phyloP scores from a whole-genome alignment of 2,329 filamentous ascomycete genomes.

The Exophiala calicioides region DNA sequence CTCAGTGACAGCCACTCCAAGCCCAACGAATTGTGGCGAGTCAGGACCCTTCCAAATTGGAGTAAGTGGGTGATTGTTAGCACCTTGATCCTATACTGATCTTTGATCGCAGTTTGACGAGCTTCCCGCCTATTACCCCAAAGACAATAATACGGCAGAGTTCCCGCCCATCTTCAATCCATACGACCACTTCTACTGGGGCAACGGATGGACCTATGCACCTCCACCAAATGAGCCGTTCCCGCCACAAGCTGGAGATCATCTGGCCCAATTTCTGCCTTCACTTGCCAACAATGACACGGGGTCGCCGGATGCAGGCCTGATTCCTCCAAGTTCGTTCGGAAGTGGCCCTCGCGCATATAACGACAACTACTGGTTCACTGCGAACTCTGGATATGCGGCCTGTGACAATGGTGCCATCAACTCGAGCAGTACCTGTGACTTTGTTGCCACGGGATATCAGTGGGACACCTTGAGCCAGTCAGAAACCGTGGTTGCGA shows the following conservation, averaged over 20 bases:
- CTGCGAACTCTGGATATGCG: constrained; percentile 49
- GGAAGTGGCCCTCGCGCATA: constrained; percentile 48
- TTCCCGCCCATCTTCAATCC: constrained; percentile 48
- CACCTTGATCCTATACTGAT: neutral
- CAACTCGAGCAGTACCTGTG: constrained; percentile 41
- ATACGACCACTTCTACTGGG: constrained; percentile 55
- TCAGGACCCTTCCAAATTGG: constrained; percentile 23
- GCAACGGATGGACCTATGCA: constrained; percentile 52
- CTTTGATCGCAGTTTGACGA: constrained; percentile 33
- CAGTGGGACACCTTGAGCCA: constrained; percentile 40
- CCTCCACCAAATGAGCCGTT: constrained; percentile 49
- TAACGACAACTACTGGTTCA: constrained; percentile 53
- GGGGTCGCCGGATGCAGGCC: constrained; percentile 33
- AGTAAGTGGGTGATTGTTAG: constrained; percentile 16
- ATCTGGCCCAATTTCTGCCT: constrained; percentile 42
- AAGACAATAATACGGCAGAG: constrained; percentile 34
- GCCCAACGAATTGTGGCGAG: constrained; percentile 26
- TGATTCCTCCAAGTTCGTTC: constrained; percentile 44
- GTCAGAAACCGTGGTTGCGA: constrained; percentile 38
- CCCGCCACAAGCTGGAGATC: constrained; percentile 34
- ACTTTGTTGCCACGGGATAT: constrained; percentile 47
- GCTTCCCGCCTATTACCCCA: constrained; percentile 28
- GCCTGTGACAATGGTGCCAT: constrained; percentile 49
- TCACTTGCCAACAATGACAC: constrained; percentile 47
- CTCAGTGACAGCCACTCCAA: constrained; percentile 11